Evolutionary conservation across 805 yeast species (phyloP).

Genomic region (Isabelozyma rhagii): DNA sequence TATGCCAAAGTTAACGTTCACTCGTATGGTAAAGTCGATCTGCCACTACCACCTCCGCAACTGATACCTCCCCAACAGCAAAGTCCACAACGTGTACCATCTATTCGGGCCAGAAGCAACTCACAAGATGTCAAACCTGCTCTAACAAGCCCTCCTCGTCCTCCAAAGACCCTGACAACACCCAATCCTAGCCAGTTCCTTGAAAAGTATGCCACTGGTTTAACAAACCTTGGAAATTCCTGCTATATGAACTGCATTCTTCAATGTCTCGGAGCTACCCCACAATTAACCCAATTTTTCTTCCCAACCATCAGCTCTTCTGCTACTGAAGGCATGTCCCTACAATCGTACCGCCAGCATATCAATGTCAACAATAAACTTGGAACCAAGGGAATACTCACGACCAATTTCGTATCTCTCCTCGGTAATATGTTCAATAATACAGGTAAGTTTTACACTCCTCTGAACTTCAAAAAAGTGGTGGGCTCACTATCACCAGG

Average conservation of each 20-base stretch:
- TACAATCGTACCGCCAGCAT: slow-evolving; percentile 58
- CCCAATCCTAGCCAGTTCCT: slow-evolving; percentile 13
- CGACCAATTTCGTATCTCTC: slow-evolving; percentile 63
- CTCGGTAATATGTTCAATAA: slow-evolving; percentile 52
- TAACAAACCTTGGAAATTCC: slow-evolving; percentile 81
- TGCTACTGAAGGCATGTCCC: slow-evolving; percentile 6
- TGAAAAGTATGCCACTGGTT: slow-evolving; percentile 60
- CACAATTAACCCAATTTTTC: slow-evolving; percentile 61
- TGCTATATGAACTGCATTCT: slow-evolving; percentile 89
- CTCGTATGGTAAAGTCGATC: not conserved
- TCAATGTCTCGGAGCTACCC: slow-evolving; percentile 81
- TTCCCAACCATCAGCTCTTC: slow-evolving; percentile 30
- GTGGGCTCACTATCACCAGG: slow-evolving; percentile 64
- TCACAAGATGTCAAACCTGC: slow-evolving; percentile 1
- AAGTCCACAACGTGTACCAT: not conserved
- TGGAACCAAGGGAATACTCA: slow-evolving; percentile 79
- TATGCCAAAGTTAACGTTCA: not conserved
- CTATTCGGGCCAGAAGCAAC: not conserved
- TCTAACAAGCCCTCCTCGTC: not conserved
- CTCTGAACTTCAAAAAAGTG: slow-evolving; percentile 61
- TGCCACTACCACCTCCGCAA: slow-evolving; percentile 1
- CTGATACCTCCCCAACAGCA: slow-evolving; percentile 2
- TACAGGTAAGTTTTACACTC: slow-evolving; percentile 49
- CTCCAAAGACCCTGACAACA: not conserved
- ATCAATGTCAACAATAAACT: slow-evolving; percentile 70